A percentile compares a stretch with the other conserved stretches of the same genome.
Evolutionary conservation across 345 rosid species (phyloP).

Genomic region (Anastatica hierochuntica): DNA sequence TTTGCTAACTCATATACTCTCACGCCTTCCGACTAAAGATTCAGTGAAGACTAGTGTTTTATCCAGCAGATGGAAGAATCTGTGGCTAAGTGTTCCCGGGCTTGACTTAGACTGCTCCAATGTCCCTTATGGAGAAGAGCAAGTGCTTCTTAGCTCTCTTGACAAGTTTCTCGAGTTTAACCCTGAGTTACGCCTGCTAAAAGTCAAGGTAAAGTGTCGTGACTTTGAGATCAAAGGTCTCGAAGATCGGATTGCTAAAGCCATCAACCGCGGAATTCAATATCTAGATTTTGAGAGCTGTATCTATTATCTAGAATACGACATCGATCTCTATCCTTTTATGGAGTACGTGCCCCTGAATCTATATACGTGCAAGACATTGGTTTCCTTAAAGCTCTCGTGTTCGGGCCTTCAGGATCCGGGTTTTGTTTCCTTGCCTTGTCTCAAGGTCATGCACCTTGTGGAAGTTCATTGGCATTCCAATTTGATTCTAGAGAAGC

Average conservation of each 20-base stretch:
- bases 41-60: constrained; percentile 7
- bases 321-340: neutral
- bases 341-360: neutral
- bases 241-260: neutral
- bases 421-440: neutral
- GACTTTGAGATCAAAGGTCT: neutral
- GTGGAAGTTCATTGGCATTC: neutral
- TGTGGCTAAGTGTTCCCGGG: neutral
- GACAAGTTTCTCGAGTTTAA: neutral
- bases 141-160: neutral
- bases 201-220: neutral
- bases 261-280: neutral
- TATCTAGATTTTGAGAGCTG: neutral
- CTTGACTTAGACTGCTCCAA: neutral
- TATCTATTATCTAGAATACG: no score
- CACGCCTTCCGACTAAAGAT: neutral
- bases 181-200: neutral
- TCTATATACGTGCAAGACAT: neutral
- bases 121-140: no score
- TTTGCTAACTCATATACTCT: neutral
- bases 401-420: neutral
- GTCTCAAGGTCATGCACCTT: neutral
- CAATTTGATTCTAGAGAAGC: neutral
- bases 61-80: neutral
- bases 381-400: neutral